phyloP scores from a whole-genome alignment of 78 protist genomes.

The Tieghemostelium lacteum region DNA sequence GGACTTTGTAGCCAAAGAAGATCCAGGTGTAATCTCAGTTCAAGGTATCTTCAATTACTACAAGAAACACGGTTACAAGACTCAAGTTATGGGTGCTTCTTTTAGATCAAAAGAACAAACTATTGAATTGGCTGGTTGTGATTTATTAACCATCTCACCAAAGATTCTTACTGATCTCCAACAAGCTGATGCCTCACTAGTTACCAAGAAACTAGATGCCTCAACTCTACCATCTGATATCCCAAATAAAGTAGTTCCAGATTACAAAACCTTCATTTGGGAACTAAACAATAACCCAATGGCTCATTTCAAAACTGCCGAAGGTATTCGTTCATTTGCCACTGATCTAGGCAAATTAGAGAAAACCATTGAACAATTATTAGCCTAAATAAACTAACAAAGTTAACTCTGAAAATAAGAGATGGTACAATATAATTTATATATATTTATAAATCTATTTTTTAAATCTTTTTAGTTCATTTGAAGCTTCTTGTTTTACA shows the following conservation, averaged over 20 bases:
- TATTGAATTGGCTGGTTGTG: slow-evolving; percentile 87
- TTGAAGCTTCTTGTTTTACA: not conserved
- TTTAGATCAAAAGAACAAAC: slow-evolving; percentile 93
- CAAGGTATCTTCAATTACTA: slow-evolving; percentile 91
- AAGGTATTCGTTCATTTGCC: slow-evolving; percentile 94
- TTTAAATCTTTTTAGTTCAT: slow-evolving; percentile 10
- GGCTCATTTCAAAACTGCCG: slow-evolving; percentile 97
- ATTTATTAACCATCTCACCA: slow-evolving; percentile 86
- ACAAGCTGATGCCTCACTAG: slow-evolving; percentile 24
- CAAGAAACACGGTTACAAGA: slow-evolving; percentile 94
- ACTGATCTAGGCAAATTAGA: slow-evolving; percentile 87
- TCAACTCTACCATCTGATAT: slow-evolving; percentile 40
- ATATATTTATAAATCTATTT: not conserved
- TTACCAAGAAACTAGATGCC: slow-evolving; percentile 12
- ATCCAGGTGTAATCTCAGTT: slow-evolving; percentile 96
- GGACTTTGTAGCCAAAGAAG: slow-evolving; percentile 81
- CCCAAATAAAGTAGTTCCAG: slow-evolving; percentile 60
- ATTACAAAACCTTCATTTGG: slow-evolving; percentile 85
- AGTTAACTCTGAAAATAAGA: too few species aligned
- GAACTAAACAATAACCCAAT: slow-evolving; percentile 90
- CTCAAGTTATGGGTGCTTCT: slow-evolving; percentile 97
- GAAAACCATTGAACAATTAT: slow-evolving; percentile 20
- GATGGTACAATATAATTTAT: too few species aligned
- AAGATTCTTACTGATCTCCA: slow-evolving; percentile 45
- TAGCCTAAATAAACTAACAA: too few species aligned